These are phyloP conservation scores for Pythium pyrilobum DNA, from an alignment of 352 stramenopile species.

Conservation along the genomic window DNA sequence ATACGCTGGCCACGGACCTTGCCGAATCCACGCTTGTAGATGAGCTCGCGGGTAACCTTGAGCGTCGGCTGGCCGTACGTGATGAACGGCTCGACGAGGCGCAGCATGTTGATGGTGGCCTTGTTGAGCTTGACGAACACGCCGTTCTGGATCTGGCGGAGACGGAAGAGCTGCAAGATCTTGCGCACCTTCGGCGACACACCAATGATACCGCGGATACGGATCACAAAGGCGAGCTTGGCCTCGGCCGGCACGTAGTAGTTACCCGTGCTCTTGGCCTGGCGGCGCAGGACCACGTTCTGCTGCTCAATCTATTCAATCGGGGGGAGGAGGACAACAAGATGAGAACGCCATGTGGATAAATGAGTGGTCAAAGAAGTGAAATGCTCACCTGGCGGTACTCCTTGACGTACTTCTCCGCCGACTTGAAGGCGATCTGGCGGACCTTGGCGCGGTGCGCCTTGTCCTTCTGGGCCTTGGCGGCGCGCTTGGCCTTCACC, in stretches of 20 bases:
- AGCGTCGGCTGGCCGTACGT: slow-evolving; percentile 98
- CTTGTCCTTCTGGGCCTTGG: slow-evolving; percentile 74
- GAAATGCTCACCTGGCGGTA: slow-evolving; percentile 85
- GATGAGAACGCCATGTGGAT: not conserved
- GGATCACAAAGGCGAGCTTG: slow-evolving; percentile 98
- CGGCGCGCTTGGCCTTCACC: slow-evolving; percentile 82
- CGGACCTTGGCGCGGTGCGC: slow-evolving; percentile 84
- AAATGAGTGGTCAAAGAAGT: not conserved
- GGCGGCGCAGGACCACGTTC: slow-evolving; percentile 91
- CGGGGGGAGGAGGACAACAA: not conserved
- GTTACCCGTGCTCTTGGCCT: slow-evolving; percentile 94
- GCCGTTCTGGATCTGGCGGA: slow-evolving; percentile 99
- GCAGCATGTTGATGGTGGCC: slow-evolving; percentile 99
- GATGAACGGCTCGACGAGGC: slow-evolving; percentile 97
- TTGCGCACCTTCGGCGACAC: slow-evolving; percentile 92
- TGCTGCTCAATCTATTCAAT: slow-evolving; percentile 83
- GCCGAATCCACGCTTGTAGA: slow-evolving; percentile 99
- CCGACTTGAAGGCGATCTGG: slow-evolving; percentile 91
- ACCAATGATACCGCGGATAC: slow-evolving; percentile 98
- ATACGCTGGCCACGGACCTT: slow-evolving; percentile 98
- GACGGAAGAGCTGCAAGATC: slow-evolving; percentile 98
- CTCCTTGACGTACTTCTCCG: slow-evolving; percentile 98
- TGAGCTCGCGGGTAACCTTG: slow-evolving; percentile 96
- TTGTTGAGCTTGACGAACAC: slow-evolving; percentile 99
- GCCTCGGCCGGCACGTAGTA: slow-evolving; percentile 97